phyloP scores from a whole-genome alignment of 163 green algal species.

The Trebouxiophyceae sp. region DNA sequence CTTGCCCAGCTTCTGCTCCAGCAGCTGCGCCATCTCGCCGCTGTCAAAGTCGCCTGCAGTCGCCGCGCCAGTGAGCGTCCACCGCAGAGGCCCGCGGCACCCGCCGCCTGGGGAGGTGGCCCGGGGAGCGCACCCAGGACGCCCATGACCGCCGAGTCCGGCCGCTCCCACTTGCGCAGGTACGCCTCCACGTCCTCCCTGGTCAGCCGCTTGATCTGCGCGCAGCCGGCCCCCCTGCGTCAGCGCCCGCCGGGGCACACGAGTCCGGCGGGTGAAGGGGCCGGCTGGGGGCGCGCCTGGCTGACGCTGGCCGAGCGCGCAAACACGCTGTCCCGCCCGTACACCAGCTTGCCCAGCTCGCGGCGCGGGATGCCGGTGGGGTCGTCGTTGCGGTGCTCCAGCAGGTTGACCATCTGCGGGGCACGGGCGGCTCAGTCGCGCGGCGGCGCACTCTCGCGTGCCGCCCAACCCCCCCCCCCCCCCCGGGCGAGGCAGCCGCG shows the following conservation, averaged over 20 bases:
- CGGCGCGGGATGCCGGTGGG: slow-evolving; percentile 31
- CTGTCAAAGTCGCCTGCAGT: slow-evolving; percentile 56
- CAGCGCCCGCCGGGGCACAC: no score
- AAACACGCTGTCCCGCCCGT: slow-evolving; percentile 65
- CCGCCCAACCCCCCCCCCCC: no score
- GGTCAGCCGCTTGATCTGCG: slow-evolving; percentile 30
- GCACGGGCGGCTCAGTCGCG: background rate
- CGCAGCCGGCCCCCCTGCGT: no score
- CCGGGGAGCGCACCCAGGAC: slow-evolving; percentile 39
- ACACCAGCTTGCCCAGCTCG: slow-evolving; percentile 67
- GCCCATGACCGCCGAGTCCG: slow-evolving; percentile 68
- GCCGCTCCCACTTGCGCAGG: slow-evolving; percentile 50
- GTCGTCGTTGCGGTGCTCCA: slow-evolving; percentile 62
- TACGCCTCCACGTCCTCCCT: slow-evolving; percentile 37
- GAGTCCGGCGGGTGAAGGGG: no score
- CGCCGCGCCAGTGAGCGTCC: slow-evolving; percentile 23
- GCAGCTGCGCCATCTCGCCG: slow-evolving; percentile 32
- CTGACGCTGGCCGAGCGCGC: slow-evolving; percentile 46
- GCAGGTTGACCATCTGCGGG: slow-evolving; percentile 36
- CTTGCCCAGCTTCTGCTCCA: slow-evolving; percentile 44
- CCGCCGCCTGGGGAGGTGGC: slow-evolving; percentile 57
- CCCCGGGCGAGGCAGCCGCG: no score
- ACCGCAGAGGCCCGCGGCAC: slow-evolving; percentile 68
- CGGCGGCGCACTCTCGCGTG: no score
- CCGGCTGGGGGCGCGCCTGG: slow-evolving; percentile 6